Percentiles rank a stretch among this genome's conserved stretches.
These are phyloP conservation scores for Starmerella bombi DNA, from an alignment of 805 yeast genomes.

Conservation along the genomic window DNA sequence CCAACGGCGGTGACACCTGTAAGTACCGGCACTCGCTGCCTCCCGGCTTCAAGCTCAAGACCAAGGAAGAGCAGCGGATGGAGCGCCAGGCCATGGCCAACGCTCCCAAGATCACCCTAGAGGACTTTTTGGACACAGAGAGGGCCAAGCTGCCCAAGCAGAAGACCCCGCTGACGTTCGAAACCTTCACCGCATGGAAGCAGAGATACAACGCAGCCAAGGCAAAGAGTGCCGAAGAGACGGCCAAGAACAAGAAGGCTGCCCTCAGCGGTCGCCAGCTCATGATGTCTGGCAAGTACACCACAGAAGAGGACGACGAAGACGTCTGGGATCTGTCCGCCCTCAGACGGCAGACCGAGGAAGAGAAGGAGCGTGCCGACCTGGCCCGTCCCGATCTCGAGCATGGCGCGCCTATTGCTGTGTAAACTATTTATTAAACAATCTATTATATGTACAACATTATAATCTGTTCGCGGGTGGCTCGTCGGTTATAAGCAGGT, in stretches of 20 bases:
- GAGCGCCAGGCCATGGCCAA: constrained; percentile 74
- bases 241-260: constrained; percentile 30
- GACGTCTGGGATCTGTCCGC: constrained; percentile 29
- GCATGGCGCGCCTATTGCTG: constrained; percentile 4
- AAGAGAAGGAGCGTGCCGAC: constrained; percentile 9
- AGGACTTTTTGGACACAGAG: constrained; percentile 90
- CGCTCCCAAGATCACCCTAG: constrained; percentile 83
- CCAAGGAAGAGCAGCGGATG: constrained; percentile 85
- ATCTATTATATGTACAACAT: neutral
- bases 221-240: constrained; percentile 32
- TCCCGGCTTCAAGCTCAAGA: constrained; percentile 90
- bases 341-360: constrained; percentile 27
- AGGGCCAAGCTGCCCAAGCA: constrained; percentile 67
- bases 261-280: constrained; percentile 28
- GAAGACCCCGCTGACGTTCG: constrained; percentile 72
- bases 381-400: constrained; percentile 9
- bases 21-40: constrained; percentile 92
- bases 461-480: too few species aligned
- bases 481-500: too few species aligned
- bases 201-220: constrained; percentile 47
- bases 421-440: neutral
- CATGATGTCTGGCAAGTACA: constrained; percentile 30
- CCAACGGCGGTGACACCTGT: constrained; percentile 85
- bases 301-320: constrained; percentile 20
- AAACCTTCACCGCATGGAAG: constrained; percentile 76